Evolutionary conservation across 106 monocot genomes (phyloP).

Genomic region (Dendrobium huoshanense): DNA sequence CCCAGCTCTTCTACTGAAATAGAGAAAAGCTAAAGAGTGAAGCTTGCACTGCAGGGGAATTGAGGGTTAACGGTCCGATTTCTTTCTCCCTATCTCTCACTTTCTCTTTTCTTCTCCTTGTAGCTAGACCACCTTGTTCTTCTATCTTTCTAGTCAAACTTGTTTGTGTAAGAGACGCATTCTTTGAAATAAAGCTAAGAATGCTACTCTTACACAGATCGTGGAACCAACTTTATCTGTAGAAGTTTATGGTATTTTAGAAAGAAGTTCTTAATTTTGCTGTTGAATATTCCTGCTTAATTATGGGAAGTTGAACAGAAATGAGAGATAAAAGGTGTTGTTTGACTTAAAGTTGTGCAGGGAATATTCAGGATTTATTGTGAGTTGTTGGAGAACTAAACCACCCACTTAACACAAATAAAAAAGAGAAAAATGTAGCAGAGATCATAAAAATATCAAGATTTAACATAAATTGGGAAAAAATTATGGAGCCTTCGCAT

Average conservation of each 20-base stretch:
- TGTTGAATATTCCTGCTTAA: background rate
- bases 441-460: too few relatives aligned
- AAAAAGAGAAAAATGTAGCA: too few relatives aligned
- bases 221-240: background rate
- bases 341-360: background rate
- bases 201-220: background rate
- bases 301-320: background rate
- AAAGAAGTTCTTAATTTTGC: background rate
- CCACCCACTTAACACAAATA: too few relatives aligned
- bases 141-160: background rate
- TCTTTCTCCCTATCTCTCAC: background rate
- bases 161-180: background rate
- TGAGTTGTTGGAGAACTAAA: background rate
- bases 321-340: background rate
- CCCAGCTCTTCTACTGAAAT: background rate
- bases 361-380: background rate
- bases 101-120: background rate
- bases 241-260: background rate
- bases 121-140: background rate
- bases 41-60: conserved; percentile 1
- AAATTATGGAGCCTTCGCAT: too few relatives aligned
- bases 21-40: background rate
- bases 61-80: conserved; percentile 10
- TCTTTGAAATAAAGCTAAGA: background rate
- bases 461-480: too few relatives aligned